A percentile compares a stretch with the other conserved stretches of the same genome.
Evolutionary conservation across 306 rosid species (phyloP).

Genomic region (Amphicarpaea edgeworthii): DNA sequence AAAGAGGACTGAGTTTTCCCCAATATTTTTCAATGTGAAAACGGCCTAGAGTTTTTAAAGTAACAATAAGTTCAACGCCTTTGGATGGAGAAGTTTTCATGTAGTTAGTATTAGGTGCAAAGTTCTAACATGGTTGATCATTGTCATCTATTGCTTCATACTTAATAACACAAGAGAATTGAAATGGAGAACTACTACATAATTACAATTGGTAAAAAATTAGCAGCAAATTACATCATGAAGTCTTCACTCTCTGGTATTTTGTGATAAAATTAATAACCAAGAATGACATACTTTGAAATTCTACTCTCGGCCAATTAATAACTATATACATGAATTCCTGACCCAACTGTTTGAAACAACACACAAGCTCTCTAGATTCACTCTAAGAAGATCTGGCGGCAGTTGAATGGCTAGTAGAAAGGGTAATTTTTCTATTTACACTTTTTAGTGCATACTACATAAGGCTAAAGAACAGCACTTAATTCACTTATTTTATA

Average conservation of each 20-base stretch:
- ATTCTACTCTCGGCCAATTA: slow-evolving; percentile 12
- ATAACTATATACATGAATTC: slow-evolving; percentile 26
- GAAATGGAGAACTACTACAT: slow-evolving; percentile 10
- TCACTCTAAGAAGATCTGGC: too few relatives aligned
- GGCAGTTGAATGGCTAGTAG: too few relatives aligned
- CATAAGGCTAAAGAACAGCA: slow-evolving; percentile 25
- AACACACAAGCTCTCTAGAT: too few relatives aligned
- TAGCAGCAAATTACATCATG: slow-evolving; percentile 24
- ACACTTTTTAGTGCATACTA: slow-evolving; percentile 8
- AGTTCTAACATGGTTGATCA: too few relatives aligned
- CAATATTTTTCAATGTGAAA: background rate
- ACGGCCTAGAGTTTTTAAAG: background rate
- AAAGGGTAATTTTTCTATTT: background rate
- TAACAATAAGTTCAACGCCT: background rate
- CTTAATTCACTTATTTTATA: background rate
- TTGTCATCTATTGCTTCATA: background rate
- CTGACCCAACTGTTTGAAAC: slow-evolving; percentile 34
- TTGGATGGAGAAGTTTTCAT: background rate
- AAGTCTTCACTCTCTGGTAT: slow-evolving; percentile 6
- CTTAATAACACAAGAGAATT: background rate
- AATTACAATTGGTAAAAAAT: slow-evolving; percentile 16
- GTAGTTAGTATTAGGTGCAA: too few relatives aligned
- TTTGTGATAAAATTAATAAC: background rate
- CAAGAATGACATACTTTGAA: slow-evolving; percentile 6
- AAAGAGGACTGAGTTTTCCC: background rate